Evolutionary conservation across 140 eudicot species (phyloP), one percentile per base, ranked within the genome.

Genomic region (Bidens hawaiensis): DNA sequence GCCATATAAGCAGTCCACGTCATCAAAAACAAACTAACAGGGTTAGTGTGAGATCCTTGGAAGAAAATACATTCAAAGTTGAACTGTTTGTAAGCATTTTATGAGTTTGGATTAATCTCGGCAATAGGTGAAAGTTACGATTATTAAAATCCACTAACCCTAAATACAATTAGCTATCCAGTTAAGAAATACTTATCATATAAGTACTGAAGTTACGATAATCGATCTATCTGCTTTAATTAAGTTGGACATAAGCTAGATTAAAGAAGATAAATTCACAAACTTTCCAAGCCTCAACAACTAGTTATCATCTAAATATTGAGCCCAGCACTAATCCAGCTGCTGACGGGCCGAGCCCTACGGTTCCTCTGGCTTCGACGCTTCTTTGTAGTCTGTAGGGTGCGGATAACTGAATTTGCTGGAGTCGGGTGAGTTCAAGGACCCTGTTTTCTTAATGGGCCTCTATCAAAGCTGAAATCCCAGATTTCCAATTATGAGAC

Each of bases 361-460:
- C 4, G 15, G 3, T n/a, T 59, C 19, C 27, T 34, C 30, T 58
- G 64, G 16, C 18, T 34, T 18, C 33, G 47, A 9, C 11, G 6
- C 22, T 59, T 30, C 12, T 59, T 5, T 21, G 4, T 23, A 43
- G 15, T 30, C 38, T 5, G 19, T 1, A 52, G 31, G 60, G 34
- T 9, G 10, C 5, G 60, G 60, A 23, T 13, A 24, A 53, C 21
- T 13, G 36, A 13, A 6, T 53, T 53, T 53, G 60, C 38, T 10
- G n/a, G 51, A 14, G 8, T 60, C 67, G 51, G 40, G 67, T 61
- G 33, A 65, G 61, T 31, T 61, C 71, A 34, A 65, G 21, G 26
- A 49, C n/a, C 46, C 71, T 50, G 17, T 50, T 50, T 34, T 50
- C 23, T 65, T 65, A 49, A 50, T 49, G 71, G 24, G 62, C 71